Evolutionary conservation across 2,329 filamentous ascomycete genomes (phyloP).

Genomic region (Scedosporium boydii): DNA sequence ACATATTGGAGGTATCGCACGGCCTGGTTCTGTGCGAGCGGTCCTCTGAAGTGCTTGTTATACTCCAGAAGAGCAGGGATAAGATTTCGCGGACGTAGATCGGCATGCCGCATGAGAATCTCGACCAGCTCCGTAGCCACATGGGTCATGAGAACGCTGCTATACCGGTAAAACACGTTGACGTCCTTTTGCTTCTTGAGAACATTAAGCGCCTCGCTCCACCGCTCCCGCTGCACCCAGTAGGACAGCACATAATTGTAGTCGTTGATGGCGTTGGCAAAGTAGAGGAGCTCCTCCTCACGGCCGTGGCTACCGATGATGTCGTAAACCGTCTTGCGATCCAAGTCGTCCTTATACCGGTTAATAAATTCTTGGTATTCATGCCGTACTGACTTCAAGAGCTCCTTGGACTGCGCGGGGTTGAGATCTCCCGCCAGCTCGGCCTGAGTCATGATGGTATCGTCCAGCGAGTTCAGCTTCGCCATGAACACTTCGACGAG

Average conservation of each 20-base stretch:
- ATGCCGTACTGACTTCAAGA: conserved; percentile 59
- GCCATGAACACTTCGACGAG: conserved; percentile 95
- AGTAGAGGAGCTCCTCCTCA: conserved; percentile 86
- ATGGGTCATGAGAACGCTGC: conserved; percentile 91
- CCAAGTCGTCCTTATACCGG: conserved; percentile 78
- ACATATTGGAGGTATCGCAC: conserved; percentile 88
- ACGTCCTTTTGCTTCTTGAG: conserved; percentile 88
- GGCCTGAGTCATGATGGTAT: conserved; percentile 82
- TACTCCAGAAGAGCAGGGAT: conserved; percentile 94
- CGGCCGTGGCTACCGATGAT: conserved; percentile 92
- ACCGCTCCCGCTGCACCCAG: conserved; percentile 93
- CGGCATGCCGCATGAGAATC: conserved; percentile 83
- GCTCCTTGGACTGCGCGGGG: conserved; percentile 59
- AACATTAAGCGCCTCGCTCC: conserved; percentile 77
- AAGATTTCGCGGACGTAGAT: conserved; percentile 74
- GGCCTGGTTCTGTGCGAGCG: conserved; percentile 75
- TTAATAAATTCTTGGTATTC: conserved; percentile 86
- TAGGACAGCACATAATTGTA: conserved; percentile 93
- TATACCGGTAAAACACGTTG: conserved; percentile 93
- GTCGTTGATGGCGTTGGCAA: conserved; percentile 80
- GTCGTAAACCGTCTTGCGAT: conserved; percentile 88
- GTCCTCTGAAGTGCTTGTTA: conserved; percentile 64
- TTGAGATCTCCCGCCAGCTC: conserved; percentile 67
- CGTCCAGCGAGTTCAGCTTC: conserved; percentile 88
- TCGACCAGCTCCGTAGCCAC: conserved; percentile 81